Conservation (phyloP, 106 monocot genomes). For the Dioscorea zingiberensis region DNA sequence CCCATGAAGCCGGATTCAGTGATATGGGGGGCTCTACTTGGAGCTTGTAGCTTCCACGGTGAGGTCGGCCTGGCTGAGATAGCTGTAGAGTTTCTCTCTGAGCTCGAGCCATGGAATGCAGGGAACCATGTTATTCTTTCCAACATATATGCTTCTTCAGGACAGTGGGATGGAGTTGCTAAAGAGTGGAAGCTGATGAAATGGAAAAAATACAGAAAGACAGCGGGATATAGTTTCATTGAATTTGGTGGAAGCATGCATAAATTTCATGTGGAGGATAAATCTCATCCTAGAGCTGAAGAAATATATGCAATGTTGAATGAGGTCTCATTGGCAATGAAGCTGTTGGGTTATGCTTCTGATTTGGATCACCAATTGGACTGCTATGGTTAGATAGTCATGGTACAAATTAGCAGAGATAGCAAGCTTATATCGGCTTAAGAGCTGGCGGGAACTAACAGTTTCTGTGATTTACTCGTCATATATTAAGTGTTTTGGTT, state of each 20-base stretch:
- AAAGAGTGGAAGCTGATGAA: conserved; percentile 47
- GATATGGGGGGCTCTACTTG: conserved; percentile 76
- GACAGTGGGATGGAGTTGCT: conserved; percentile 52
- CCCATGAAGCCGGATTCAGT: conserved; percentile 67
- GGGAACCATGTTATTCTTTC: conserved; percentile 72
- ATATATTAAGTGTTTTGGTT: too few relatives aligned
- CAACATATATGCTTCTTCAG: conserved; percentile 52
- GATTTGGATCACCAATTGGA: too few relatives aligned
- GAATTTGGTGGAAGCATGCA: conserved; percentile 41
- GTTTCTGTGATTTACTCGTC: too few relatives aligned
- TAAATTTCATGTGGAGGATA: conserved; percentile 70
- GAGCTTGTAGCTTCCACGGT: conserved; percentile 73
- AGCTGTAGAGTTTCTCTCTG: conserved; percentile 35
- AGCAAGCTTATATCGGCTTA: too few relatives aligned
- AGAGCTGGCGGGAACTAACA: too few relatives aligned
- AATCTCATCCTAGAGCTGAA: conserved; percentile 36
- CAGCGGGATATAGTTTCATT: conserved; percentile 49
- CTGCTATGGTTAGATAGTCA: too few relatives aligned
- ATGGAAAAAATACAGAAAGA: conserved; percentile 44
- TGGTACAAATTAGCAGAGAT: too few relatives aligned
- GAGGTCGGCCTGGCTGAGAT: conserved; percentile 52
- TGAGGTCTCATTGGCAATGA: conserved; percentile 29
- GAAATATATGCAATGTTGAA: conserved; percentile 47
- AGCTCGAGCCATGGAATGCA: conserved; percentile 65
- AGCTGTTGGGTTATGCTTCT: neutral